Percentiles rank a stretch among this genome's conserved stretches.
phyloP scores from a whole-genome alignment of 441 rosid genomes.

The Raphanus hybrid region DNA sequence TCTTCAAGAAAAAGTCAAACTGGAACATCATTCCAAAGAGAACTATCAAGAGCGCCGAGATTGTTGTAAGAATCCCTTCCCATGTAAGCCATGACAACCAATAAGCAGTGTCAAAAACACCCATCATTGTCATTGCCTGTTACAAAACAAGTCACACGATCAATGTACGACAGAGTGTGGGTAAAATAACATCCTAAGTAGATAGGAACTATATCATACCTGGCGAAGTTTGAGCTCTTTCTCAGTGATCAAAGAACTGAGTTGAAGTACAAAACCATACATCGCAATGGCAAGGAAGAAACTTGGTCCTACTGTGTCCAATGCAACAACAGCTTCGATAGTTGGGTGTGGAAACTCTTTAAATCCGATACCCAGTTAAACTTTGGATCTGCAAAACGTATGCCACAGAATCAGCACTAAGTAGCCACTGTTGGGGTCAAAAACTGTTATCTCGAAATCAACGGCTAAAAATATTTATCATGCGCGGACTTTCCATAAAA shows the following conservation, averaged over 20 bases:
- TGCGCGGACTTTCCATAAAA: too few species aligned
- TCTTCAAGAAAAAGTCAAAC: slow-evolving; percentile 78
- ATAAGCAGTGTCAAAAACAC: slow-evolving; percentile 81
- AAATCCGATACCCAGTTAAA: slow-evolving; percentile 71
- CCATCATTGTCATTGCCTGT: slow-evolving; percentile 85
- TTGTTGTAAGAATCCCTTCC: slow-evolving; percentile 62
- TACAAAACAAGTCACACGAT: slow-evolving; percentile 58
- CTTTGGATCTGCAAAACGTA: slow-evolving; percentile 52
- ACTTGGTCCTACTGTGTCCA: slow-evolving; percentile 55
- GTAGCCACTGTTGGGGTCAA: too few species aligned
- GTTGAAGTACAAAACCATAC: slow-evolving; percentile 82
- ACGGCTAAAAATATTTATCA: too few species aligned
- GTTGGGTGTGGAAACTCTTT: slow-evolving; percentile 84
- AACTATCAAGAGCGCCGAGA: slow-evolving; percentile 73
- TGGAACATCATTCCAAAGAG: slow-evolving; percentile 89
- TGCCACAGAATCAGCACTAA: neutral
- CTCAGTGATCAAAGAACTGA: slow-evolving; percentile 68
- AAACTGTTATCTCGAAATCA: too few species aligned
- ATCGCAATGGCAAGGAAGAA: slow-evolving; percentile 82
- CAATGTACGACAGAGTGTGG: slow-evolving; percentile 45
- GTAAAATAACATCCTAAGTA: slow-evolving; percentile 21
- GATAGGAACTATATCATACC: slow-evolving; percentile 38
- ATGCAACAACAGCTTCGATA: slow-evolving; percentile 42
- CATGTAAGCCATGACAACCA: slow-evolving; percentile 89
- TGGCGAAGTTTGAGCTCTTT: slow-evolving; percentile 93